A percentile compares a stretch with the other conserved stretches of the same genome.
phyloP scores from a whole-genome alignment of 208 protist species.

The Trichomonas vaginalis region DNA sequence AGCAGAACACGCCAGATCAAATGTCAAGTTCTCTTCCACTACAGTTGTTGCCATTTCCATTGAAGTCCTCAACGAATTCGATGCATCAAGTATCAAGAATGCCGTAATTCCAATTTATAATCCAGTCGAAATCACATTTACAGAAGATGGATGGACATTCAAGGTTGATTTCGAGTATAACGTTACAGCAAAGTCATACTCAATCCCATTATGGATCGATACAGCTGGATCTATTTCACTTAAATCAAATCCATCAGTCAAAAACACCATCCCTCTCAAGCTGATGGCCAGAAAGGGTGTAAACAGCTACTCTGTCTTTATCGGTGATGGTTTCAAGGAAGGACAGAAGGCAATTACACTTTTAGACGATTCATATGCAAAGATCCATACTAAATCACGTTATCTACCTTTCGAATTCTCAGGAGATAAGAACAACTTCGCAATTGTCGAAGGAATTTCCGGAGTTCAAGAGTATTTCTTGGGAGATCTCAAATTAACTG shows the following conservation, averaged over 20 bases:
- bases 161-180: background rate
- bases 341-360: background rate
- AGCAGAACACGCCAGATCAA: background rate
- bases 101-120: background rate
- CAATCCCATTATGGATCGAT: background rate
- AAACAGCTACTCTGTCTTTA: background rate
- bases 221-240: background rate
- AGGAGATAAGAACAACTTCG: background rate
- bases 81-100: background rate
- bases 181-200: background rate
- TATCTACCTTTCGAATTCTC: background rate
- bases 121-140: background rate
- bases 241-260: no score
- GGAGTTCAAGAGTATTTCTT: background rate
- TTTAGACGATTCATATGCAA: background rate
- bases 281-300: background rate
- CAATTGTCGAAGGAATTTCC: background rate
- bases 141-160: background rate
- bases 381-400: background rate
- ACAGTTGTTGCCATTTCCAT: background rate
- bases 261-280: background rate
- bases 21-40: background rate
- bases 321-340: background rate
- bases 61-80: background rate
- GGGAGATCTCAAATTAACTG: background rate